Evolutionary conservation across 2,329 filamentous ascomycete genomes (phyloP), one percentile per base, ranked within the genome.

Genomic region (Calonectria fujianensis): DNA sequence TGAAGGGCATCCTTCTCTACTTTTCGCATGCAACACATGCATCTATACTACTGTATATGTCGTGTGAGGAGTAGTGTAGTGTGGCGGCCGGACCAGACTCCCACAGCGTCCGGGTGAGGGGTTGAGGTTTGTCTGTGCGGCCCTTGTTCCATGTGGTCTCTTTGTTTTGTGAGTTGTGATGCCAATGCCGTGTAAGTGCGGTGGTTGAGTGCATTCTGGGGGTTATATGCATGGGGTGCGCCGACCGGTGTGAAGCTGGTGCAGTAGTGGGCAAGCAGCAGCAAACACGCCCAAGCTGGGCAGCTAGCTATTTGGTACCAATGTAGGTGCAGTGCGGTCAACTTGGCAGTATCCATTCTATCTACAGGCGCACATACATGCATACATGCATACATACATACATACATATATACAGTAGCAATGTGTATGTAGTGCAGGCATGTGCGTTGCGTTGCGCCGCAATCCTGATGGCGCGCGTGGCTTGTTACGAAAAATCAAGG

Each of bases 371-470:
- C 24, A 24, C 27, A 45, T 39, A 7, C 3, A 27, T 52, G 24
- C n/a, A 24, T 52, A 20, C 24, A 24, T 24, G 24, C 24, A 29
- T 52, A 13, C 8, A 8, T 24, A 24, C 27, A 45, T 39, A 6
- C 2, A 24, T 52, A 52, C 24, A 27, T 54, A n/a, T 18, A n/a
- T n/a, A 13, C 41, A 4, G 29, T 20, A 48, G n/a, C 45, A 48
- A 48, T 24, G 45, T 32, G 39, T 45, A 65, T 50, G 61, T 65
- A n/a, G 35, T 45, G 41, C 20, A 48, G 45, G 45, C 45, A 65
- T 65, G 61, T 68, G 48, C n/a, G 61, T 68, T n/a, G 48, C n/a
- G 51, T 35, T 68, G 65, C 65, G 52, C 31, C n/a, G 31, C 64
- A 67, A 48, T 37, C 11, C 52, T 57, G 52, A 57, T 57, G 20